Evolutionary conservation across 176 grass and related monocot genomes (phyloP), one percentile per base, ranked within the genome.

Genomic region (Puccinellia tenuiflora): DNA sequence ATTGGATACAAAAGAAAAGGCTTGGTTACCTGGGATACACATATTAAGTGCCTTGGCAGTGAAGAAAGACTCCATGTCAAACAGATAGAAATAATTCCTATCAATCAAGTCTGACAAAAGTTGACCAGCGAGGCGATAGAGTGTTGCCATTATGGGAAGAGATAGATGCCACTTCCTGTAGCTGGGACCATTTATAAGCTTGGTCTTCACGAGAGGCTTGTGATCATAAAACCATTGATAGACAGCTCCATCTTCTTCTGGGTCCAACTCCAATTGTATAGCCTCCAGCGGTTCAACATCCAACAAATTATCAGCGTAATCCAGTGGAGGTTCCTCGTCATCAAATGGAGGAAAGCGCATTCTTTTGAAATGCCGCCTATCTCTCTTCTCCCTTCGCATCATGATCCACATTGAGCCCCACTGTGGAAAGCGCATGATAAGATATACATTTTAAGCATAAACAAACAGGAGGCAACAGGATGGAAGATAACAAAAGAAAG

Each of bases 331-430:
- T 62, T 98, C 96, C 83, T 98, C 96, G 54, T 98, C 96, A 63
- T 98, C 96, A 90, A 98, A 98, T 79, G 96, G 96, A 81, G 96
- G 96, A 82, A 98, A 98, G 9, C 96, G 86, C 96, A 98, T 98
- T 87, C 96, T 88, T 88, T 98, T 98, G 63, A 98, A 98, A 86
- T 98, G 96, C 0, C 96, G 78, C 40, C 92, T 90, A 77, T 98
- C 96, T 86, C 96, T 90, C 77, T 98, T 98, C 83, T 98, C 96
- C 68, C 96, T 86, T 15, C 92, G 79, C 96, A 98, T 98, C 96
- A 98, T 98, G 85, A 98, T 98, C 96, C 96, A 98, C 96, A 98
- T 98, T 34, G 96, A 93, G 50, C 93, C 96, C 96, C 96, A 98
- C 92, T 98, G 84, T 30, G 11, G 39, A 92, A 76, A 83, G 45